Evolutionary conservation across 306 rosid genomes (phyloP).

Genomic region (Albizia julibrissin): DNA sequence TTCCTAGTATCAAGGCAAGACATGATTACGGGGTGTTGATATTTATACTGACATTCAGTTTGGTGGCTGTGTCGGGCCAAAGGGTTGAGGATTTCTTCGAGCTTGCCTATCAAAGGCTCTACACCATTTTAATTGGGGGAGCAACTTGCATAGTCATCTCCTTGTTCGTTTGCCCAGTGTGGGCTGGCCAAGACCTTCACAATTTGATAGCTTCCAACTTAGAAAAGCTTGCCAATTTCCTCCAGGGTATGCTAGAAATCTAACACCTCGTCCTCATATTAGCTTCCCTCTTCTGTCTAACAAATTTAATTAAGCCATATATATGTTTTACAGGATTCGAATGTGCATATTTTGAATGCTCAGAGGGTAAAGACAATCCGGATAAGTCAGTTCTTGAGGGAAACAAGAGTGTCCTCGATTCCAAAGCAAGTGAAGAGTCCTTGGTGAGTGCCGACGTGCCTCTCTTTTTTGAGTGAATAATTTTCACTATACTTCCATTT

Average conservation of each 20-base stretch:
- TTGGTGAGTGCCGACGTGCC: slow-evolving; percentile 42
- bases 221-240: slow-evolving; percentile 63
- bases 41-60: slow-evolving; percentile 82
- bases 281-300: neutral
- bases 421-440: slow-evolving; percentile 71
- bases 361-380: slow-evolving; percentile 39
- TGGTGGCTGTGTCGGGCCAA: slow-evolving; percentile 73
- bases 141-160: slow-evolving; percentile 68
- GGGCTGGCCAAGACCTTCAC: slow-evolving; percentile 97
- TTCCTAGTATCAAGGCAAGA: slow-evolving; percentile 70
- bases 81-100: slow-evolving; percentile 52
- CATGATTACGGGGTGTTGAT: slow-evolving; percentile 82
- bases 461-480: neutral
- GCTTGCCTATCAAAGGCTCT: slow-evolving; percentile 70
- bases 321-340: slow-evolving; percentile 56
- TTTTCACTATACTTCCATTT: slow-evolving; percentile 6
- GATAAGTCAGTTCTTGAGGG: slow-evolving; percentile 55
- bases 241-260: slow-evolving; percentile 52
- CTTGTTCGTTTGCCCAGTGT: slow-evolving; percentile 67
- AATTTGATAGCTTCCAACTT: slow-evolving; percentile 66
- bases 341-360: slow-evolving; percentile 55
- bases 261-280: neutral
- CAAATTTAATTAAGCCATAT: neutral
- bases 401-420: slow-evolving; percentile 68
- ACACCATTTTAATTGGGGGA: slow-evolving; percentile 70